These are phyloP conservation scores for Jaenimonas drosophilae DNA, from an alignment of 208 protist species.

Conservation along the genomic window DNA sequence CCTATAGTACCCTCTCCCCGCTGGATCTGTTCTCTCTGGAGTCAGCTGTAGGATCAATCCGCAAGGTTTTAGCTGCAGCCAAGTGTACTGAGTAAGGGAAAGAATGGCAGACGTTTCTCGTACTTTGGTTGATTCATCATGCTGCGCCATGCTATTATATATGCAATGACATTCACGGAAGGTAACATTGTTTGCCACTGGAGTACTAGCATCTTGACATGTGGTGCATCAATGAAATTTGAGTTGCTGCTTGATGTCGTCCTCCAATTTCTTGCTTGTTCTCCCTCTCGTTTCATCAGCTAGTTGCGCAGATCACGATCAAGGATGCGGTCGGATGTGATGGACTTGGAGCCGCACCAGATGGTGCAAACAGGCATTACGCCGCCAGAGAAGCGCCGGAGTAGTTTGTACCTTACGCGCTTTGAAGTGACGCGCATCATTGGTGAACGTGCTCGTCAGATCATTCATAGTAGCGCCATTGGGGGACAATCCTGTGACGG, in stretches of 20 bases:
- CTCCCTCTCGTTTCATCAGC: background rate
- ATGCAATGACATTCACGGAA: too few species aligned
- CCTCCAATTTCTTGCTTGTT: background rate
- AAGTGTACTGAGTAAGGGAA: too few species aligned
- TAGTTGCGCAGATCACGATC: background rate
- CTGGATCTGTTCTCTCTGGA: conserved; percentile 11
- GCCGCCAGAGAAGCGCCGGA: conserved; percentile 49
- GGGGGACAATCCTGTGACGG: conserved; percentile 1
- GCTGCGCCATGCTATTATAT: too few species aligned
- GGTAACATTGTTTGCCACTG: too few species aligned
- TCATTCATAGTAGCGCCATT: conserved; percentile 44
- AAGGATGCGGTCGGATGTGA: conserved; percentile 59
- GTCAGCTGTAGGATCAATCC: conserved; percentile 7
- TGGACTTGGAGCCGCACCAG: conserved; percentile 38
- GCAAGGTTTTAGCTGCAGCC: too few species aligned
- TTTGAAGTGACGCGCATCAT: conserved; percentile 78
- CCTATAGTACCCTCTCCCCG: too few species aligned
- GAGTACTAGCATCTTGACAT: too few species aligned
- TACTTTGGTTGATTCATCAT: too few species aligned
- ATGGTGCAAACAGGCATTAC: conserved; percentile 23
- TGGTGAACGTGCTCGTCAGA: conserved; percentile 73
- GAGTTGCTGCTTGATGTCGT: background rate
- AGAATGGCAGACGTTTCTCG: too few species aligned
- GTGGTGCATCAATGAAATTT: background rate
- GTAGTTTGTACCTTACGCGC: conserved; percentile 69